Evolutionary conservation across 129 eudicot species (phyloP).

Genomic region (Escallonia herrerae): DNA sequence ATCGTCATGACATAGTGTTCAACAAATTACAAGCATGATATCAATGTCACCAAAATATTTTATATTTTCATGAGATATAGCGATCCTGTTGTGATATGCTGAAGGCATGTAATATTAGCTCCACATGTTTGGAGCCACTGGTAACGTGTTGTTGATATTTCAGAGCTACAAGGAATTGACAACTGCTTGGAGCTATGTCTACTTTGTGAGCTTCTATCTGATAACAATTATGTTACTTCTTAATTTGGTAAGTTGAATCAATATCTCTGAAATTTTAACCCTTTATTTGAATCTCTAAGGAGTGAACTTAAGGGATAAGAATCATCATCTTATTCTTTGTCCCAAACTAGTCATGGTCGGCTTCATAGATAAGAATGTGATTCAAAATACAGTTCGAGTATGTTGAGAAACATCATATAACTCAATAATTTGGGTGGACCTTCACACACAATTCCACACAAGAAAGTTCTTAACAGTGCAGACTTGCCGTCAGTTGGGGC

Average conservation of each 20-base stretch:
- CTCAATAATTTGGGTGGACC: not conserved
- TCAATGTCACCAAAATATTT: not conserved
- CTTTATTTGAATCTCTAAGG: not conserved
- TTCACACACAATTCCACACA: too few species aligned
- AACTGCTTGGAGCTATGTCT: slow-evolving; percentile 57
- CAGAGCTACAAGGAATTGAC: slow-evolving; percentile 76
- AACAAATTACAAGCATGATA: not conserved
- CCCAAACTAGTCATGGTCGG: too few species aligned
- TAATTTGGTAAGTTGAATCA: slow-evolving; percentile 60
- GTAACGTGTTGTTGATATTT: slow-evolving; percentile 10
- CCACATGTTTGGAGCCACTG: not conserved
- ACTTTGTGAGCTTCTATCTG: slow-evolving; percentile 89
- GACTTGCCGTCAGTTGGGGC: too few species aligned
- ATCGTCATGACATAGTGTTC: not conserved
- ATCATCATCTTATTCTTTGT: not conserved
- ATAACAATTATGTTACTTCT: slow-evolving; percentile 63
- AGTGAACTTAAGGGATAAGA: not conserved
- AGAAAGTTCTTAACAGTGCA: too few species aligned
- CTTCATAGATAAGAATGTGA: not conserved
- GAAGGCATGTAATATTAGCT: not conserved
- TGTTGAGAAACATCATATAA: not conserved
- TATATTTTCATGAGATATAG: not conserved
- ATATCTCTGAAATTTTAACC: not conserved
- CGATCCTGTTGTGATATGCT: not conserved
- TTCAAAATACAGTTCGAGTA: too few species aligned